Base-by-base conservation (phyloP, 1,284 basidiomycete genomes). In the Vanrija humicola region DNA sequence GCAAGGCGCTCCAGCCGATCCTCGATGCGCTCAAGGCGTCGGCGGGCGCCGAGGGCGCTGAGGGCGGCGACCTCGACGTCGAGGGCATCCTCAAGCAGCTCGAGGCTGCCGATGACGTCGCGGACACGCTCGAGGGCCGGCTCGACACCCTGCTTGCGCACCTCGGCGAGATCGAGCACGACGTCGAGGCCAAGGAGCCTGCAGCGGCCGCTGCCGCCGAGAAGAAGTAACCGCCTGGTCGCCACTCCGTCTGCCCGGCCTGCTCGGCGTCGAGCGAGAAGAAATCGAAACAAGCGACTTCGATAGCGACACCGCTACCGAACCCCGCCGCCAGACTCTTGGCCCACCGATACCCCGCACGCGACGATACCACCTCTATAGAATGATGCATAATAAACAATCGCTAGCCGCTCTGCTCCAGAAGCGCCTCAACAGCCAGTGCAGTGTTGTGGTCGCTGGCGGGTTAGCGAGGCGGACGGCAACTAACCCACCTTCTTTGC, bases 401-500 rank as follows among this genome's bases (percentile, higher is more conserved):
- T 2, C 9, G 26, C 50, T 54, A 70, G 34, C 56, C 58, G 46
- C 60, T 59, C 50, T 73, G 68, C 47, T 71, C 64, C 10, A 78
- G 63, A 47, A 92, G 78, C n/a, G 84, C 85, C 70, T 90, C 89
- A 23, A 90, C 88, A 6, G 90, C 89, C 40, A 79, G 82, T 78
- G 90, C 88, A 47, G 87, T 83, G 68, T 86, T 89, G 15, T 85
- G 79, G 69, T 89, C 88, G 64, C 63, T 72, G 54, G 28, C 49
- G 52, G 50, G 48, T 58, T 21, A 59, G 52, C 39, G 34, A 52
- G 10, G 3, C 48, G 42, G 40, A 15, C 46, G 34, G 29, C 15
- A 26, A 19, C 25, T 8, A 18, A 76, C 84, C 67, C 68, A 90
- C 90, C 87, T 91, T 72, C 87, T 78, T 70, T 92, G 89, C 43